Evolutionary conservation across 2,329 filamentous ascomycete species (phyloP), one percentile per base, ranked within the genome.

Genomic region (Triangularia verruculosa): DNA sequence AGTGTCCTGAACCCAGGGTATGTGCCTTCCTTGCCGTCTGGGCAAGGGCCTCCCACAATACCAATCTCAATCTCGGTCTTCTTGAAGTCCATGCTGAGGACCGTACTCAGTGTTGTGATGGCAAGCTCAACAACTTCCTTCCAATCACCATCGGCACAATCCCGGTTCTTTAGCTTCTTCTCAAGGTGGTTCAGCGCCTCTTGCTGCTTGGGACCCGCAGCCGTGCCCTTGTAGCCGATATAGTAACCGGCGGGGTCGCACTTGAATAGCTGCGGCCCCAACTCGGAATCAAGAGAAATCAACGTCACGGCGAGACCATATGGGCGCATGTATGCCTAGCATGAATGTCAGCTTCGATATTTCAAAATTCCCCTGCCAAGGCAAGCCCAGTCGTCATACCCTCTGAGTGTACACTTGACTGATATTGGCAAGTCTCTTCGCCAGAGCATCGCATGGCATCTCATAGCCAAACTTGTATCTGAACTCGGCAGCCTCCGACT

Each of bases 111-210:
- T 6, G 95, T 94, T 53, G 92, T 91, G 77, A 99, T 99, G 64
- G 92, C 95, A 72, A 98, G 84, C 83, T 99, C 95, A 57, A 99
- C 94, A 57, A 99, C 95, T 66, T 99, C 95, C 78, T 97, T 92
- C 95, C 95, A 99, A 74, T 82, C 89, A 66, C 95, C 95, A 63
- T 95, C 90, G 34, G 94, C 95, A 72, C 86, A 84, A 74, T 98
- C 93, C 88, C 97, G 97, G 88, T 97, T 97, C 83, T 97, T 97
- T 78, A 99, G 88, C 86, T 98, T 98, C 89, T 98, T 98, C 86
- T 99, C 95, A 64, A 99, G 84, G 78, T 96, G 93, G 80, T 99
- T 99, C 76, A 98, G 87, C 67, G 95, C 95, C 84, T 99, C 95
- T 78, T 99, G 95, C 78, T 97, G 94, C 83, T 99, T 99, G 61